A percentile compares a stretch with the other conserved stretches of the same genome.
phyloP scores from a whole-genome alignment of 257 asterid species.

The Przewalskia tangutica region DNA sequence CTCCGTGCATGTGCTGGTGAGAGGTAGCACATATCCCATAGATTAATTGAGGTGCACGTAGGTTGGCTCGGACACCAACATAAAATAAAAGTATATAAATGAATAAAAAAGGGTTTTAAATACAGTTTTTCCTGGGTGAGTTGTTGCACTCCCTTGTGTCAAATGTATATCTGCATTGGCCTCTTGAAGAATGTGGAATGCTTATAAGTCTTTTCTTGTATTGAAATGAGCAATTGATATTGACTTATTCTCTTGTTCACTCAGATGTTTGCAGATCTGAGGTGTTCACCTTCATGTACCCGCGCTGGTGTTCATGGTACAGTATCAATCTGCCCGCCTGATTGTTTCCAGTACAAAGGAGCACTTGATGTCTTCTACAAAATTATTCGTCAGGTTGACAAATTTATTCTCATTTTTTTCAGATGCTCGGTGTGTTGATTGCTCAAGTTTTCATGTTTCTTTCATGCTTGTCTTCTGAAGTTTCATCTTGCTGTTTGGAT shows the following conservation, averaged over 20 bases:
- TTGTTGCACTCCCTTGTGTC: background rate
- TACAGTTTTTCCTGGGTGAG: background rate
- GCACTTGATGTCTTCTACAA: conserved; percentile 84
- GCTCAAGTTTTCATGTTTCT: background rate
- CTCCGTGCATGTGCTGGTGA: background rate
- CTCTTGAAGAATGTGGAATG: background rate
- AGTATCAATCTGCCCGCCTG: conserved; percentile 77
- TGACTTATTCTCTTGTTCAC: background rate
- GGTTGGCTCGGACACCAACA: background rate
- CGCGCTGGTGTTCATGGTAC: conserved; percentile 99
- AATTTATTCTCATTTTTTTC: background rate
- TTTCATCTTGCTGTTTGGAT: background rate
- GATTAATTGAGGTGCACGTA: background rate
- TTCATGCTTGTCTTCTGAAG: background rate
- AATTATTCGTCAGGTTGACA: conserved; percentile 76
- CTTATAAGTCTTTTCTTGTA: background rate
- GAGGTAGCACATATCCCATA: background rate
- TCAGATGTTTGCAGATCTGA: conserved; percentile 94
- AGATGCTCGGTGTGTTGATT: background rate
- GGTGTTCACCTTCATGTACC: conserved; percentile 94
- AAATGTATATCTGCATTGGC: background rate
- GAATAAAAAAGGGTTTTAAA: background rate
- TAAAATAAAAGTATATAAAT: background rate
- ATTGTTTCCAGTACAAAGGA: conserved; percentile 92
- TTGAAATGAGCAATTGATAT: background rate